Evolutionary conservation across 2,329 filamentous ascomycete genomes (phyloP).

Genomic region (Cercospora citrullina): DNA sequence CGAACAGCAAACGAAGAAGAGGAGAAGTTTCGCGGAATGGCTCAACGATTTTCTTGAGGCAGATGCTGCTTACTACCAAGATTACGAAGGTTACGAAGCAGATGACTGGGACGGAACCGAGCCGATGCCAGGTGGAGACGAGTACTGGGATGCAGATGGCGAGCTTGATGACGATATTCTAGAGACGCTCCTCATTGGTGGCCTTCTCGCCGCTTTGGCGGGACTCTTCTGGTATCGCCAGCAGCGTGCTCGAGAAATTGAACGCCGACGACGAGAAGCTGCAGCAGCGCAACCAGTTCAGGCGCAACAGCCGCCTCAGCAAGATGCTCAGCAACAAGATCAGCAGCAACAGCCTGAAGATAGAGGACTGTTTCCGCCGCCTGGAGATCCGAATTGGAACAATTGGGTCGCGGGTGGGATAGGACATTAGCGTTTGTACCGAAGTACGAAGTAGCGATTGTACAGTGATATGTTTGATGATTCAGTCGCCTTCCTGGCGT

Average conservation of each 20-base stretch:
- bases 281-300: slow-evolving; percentile 32
- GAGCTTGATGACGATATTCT: slow-evolving; percentile 71
- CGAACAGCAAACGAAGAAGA: slow-evolving; percentile 50
- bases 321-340: slow-evolving; percentile 40
- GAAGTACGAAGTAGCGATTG: not conserved
- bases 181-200: slow-evolving; percentile 82
- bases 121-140: slow-evolving; percentile 55
- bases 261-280: slow-evolving; percentile 50
- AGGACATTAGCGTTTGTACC: slow-evolving; percentile 50
- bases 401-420: slow-evolving; percentile 69
- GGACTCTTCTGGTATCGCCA: slow-evolving; percentile 81
- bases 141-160: slow-evolving; percentile 58
- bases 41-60: slow-evolving; percentile 76
- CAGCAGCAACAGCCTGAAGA: slow-evolving; percentile 46
- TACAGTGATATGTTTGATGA: slow-evolving; percentile 6
- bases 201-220: slow-evolving; percentile 70
- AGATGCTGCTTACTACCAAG: slow-evolving; percentile 41
- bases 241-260: slow-evolving; percentile 56
- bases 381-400: slow-evolving; percentile 65
- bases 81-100: slow-evolving; percentile 52
- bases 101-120: slow-evolving; percentile 48
- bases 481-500: not conserved
- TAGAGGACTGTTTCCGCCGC: slow-evolving; percentile 63
- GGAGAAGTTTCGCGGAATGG: slow-evolving; percentile 71
- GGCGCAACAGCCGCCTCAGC: slow-evolving; percentile 35